These are phyloP conservation scores for Verticillium nonalfalfae DNA, from an alignment of 2,329 filamentous ascomycete species.

Conservation along the genomic window DNA sequence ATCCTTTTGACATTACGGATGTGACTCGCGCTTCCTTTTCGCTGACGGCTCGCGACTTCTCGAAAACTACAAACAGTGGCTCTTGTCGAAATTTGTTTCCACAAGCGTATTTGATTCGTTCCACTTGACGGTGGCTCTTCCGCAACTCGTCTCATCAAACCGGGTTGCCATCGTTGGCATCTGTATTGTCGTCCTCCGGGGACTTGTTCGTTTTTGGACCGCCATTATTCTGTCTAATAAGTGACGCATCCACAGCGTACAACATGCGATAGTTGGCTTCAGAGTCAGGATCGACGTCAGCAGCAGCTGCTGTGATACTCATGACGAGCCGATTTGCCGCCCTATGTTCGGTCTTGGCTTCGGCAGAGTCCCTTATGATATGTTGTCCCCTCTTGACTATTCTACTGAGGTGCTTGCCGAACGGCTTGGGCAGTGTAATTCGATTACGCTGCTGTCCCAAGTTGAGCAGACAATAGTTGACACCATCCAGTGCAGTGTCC, in stretches of 20 bases:
- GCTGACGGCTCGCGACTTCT: no score
- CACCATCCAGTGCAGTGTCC: slow-evolving; percentile 2
- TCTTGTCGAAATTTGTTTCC: not conserved
- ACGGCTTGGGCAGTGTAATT: not conserved
- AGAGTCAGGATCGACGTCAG: not conserved
- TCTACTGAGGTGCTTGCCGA: not conserved
- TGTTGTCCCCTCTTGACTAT: not conserved
- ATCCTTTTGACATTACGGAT: no score
- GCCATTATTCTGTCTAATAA: not conserved
- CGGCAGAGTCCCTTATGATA: not conserved
- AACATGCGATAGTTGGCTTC: not conserved
- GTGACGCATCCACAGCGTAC: not conserved
- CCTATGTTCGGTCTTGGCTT: not conserved
- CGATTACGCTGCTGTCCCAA: not conserved
- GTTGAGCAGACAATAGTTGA: not conserved
- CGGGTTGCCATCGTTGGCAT: not conserved
- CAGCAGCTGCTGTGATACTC: not conserved
- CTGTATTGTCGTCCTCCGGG: not conserved
- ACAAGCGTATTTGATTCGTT: no score
- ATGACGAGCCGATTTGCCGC: not conserved
- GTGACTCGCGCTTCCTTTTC: no score
- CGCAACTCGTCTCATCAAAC: not conserved
- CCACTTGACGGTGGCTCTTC: no score
- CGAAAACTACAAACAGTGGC: no score
- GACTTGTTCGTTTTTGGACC: not conserved